Percentiles rank a stretch among this genome's conserved stretches.
phyloP scores from a whole-genome alignment of 1,139 yeast genomes.

The Candida sanyaensis region DNA sequence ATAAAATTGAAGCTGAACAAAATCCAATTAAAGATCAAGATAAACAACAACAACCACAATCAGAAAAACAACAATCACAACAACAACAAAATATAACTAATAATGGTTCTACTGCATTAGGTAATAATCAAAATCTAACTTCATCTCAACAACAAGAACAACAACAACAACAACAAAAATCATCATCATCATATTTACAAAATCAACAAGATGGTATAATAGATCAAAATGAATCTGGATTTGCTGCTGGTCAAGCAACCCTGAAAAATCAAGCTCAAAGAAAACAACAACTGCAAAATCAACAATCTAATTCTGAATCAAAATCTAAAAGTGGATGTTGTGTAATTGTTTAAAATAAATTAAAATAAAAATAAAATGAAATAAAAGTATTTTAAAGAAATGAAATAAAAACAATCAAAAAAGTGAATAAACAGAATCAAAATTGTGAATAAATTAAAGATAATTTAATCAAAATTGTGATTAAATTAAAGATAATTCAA shows the following conservation, averaged over 20 bases:
- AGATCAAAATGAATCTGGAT: slow-evolving; percentile 6
- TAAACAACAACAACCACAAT: slow-evolving; percentile 6
- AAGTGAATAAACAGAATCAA: too few species aligned
- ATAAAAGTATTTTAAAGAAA: too few species aligned
- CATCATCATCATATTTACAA: slow-evolving; percentile 1
- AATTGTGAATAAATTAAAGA: too few species aligned
- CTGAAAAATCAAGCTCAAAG: slow-evolving; percentile 10
- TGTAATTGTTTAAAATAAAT: slow-evolving; percentile 36
- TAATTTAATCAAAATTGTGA: too few species aligned
- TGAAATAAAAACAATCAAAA: too few species aligned
- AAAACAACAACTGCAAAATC: slow-evolving; percentile 10
- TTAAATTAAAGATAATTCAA: too few species aligned
- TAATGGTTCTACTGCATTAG: slow-evolving; percentile 5
- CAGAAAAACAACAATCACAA: slow-evolving; percentile 2
- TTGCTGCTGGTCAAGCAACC: slow-evolving; percentile 6
- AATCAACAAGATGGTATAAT: slow-evolving; percentile 8
- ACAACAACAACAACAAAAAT: slow-evolving; percentile 5
- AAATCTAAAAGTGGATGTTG: slow-evolving; percentile 43
- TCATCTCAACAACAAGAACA: slow-evolving; percentile 7
- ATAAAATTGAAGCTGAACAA: slow-evolving; percentile 6
- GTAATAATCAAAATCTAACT: slow-evolving; percentile 6
- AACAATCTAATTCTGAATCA: slow-evolving; percentile 19
- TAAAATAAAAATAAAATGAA: too few species aligned
- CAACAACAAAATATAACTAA: slow-evolving; percentile 4
- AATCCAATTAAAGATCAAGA: slow-evolving; percentile 5